Base-by-base conservation (phyloP, 148 eudicot genomes). In the Camellia sinensis region DNA sequence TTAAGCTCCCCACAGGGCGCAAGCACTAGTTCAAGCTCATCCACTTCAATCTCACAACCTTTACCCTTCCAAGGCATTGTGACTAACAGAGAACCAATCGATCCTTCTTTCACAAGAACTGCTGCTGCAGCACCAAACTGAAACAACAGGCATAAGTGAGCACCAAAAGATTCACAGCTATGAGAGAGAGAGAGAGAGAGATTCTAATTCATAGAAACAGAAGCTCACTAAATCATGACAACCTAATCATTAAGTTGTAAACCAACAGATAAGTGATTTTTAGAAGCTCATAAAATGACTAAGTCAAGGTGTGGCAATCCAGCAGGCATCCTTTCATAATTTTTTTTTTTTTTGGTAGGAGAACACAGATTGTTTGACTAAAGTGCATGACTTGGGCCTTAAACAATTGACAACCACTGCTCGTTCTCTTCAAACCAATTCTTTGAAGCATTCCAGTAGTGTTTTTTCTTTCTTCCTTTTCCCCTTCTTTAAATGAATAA, bases 21-120 rank as follows among this genome's bases (percentile, higher is more conserved):
- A 80, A 96, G 81, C 75, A 93, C 98, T 59, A 96, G 80, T 87
- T 96, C 99, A 80, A 96, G 93, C 81, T 91, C 97, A 82, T 92
- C 91, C 68, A 96, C 81, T 86, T 92, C 98, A 75, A 93, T 85
- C 72, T 83, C 81, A 79, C 93, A 96, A 2, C 92, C 92, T 53
- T 89, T 82, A 60, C 88, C 89, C 83, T 86, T 92, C 98, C 99
- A 93, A 65, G 98, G 99, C 91, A 96, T 84, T 83, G 85, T 92
- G 41, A 90, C 88, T 46, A 83, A 84, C 69, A 96, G 59, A 56
- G 92, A 90, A 15, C 91, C 93, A 78, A 95, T 89, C 63, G 99
- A 95, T 41, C 99, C 98, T 80, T 92, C 99, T 82, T 87, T 87
- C 77, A 96, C 86, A 69, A 75, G 80, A 44, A 92, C 22, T 57